These are phyloP conservation scores for Plantago major DNA, from an alignment of 257 asterid species.

Conservation along the genomic window DNA sequence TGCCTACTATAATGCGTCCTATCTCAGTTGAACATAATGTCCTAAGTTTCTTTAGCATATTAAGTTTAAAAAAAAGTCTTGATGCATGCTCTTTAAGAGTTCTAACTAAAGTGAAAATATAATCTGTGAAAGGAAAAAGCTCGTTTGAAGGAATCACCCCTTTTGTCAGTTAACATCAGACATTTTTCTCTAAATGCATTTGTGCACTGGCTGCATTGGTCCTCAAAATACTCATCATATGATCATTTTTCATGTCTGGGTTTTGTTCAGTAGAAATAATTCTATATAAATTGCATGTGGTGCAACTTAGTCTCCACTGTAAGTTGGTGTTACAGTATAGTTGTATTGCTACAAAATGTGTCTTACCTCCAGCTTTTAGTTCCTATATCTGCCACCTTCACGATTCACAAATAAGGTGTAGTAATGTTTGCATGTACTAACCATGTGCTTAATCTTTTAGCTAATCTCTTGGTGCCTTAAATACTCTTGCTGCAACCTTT, in stretches of 20 bases:
- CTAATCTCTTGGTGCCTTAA: not conserved
- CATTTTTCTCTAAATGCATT: slow-evolving; percentile 4
- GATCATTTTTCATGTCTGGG: not conserved
- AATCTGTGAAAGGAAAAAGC: slow-evolving; percentile 4
- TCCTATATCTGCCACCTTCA: slow-evolving; percentile 2
- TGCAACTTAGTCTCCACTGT: not conserved
- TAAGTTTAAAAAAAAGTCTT: slow-evolving; percentile 4
- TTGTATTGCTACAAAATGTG: slow-evolving; percentile 1
- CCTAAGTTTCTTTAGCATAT: slow-evolving; percentile 6
- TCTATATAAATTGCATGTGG: not conserved
- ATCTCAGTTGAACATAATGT: not conserved
- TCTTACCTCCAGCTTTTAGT: not conserved
- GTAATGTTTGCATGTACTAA: slow-evolving; percentile 6
- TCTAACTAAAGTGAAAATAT: not conserved
- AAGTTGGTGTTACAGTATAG: not conserved
- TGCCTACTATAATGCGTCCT: not conserved
- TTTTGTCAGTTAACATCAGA: slow-evolving; percentile 4
- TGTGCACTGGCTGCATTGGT: slow-evolving; percentile 3
- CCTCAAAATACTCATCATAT: slow-evolving; percentile 7
- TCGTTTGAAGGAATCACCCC: not conserved
- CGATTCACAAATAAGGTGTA: not conserved
- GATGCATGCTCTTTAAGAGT: slow-evolving; percentile 2
- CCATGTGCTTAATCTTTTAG: not conserved
- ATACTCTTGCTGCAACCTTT: no score
- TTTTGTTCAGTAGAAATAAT: not conserved